Base-by-base conservation (phyloP, 345 rosid genomes). In the Syzygium aqueum region DNA sequence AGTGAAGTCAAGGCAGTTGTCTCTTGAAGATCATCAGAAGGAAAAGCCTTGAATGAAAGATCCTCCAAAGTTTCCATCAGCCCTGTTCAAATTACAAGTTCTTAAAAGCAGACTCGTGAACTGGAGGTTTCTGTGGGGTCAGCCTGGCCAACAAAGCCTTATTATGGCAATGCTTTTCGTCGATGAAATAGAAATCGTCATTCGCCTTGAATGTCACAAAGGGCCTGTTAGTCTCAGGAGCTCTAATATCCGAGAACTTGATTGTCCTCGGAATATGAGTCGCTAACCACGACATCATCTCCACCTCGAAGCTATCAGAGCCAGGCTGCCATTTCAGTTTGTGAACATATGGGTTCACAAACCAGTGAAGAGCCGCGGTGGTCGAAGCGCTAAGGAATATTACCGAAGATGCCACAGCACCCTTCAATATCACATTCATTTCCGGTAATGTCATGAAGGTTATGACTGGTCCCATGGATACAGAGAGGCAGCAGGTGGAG, bases 401-500 rank as follows among this genome's bases (percentile, higher is more conserved):
- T 61, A 96, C 98, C 0, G 98, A 86, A 40, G 98, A 94, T 8
- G 98, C 98, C 88, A 96, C 97, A 0, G 98, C 98, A 63, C 98
- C 99, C 87, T 97, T 97, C 88, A 96, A 88, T 91, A 97, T 96
- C 84, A 97, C 98, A 33, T 96, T 96, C 90, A 91, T 83, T 21
- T 94, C 97, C 0, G 96, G 95, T 27, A 96, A 93, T 59, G 99
- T 97, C 99, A 97, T 95, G 93, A 97, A 97, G 52, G 98, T 95
- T 91, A 96, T 92, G 86, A 96, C 99, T 0, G 99, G 99, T 49
- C 98, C 98, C 59, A 96, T 86, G 46, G 99, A 95, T 11, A 97
- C 99, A 0, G 99, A 96, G 80, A 97, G 98, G 88, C 99, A 97
- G 95, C 98, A 96, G 53, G 99, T 96, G 84, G 99, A 96, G 85